Percentiles rank a stretch among this genome's conserved stretches.
Conservation (phyloP, 2,329 filamentous ascomycete genomes). For the Elsinoe ampelina region DNA sequence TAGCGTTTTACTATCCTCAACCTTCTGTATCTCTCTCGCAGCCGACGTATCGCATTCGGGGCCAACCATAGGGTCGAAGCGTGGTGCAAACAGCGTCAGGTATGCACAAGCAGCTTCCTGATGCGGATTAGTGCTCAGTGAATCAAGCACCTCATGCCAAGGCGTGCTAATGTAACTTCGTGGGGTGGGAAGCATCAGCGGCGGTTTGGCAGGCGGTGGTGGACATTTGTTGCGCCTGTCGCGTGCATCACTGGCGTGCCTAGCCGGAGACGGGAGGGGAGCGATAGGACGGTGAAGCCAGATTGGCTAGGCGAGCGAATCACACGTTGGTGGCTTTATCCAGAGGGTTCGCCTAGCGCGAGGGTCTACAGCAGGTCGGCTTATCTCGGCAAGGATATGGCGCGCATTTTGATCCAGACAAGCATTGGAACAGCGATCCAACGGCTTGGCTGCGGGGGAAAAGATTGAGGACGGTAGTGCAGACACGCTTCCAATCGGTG, state of each 20-base stretch:
- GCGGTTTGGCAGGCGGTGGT: conserved; percentile 2
- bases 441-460: not conserved
- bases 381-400: conserved; percentile 12
- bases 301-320: conserved; percentile 7
- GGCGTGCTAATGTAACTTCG: conserved; percentile 9
- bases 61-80: conserved; percentile 1
- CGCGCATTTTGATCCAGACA: conserved; percentile 7
- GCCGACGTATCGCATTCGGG: conserved; percentile 8
- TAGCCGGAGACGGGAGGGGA: not conserved
- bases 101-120: not conserved
- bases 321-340: conserved; percentile 11
- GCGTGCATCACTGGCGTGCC: conserved; percentile 1
- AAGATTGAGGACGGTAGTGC: not conserved
- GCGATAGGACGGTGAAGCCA: conserved; percentile 9
- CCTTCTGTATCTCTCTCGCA: conserved; percentile 4
- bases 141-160: conserved; percentile 8
- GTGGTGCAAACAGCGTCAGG: not conserved
- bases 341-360: conserved; percentile 8
- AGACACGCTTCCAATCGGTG: conserved; percentile 6
- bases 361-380: conserved; percentile 2
- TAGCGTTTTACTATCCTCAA: not conserved
- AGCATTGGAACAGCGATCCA: conserved; percentile 8
- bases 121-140: not conserved
- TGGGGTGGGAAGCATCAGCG: conserved; percentile 4
- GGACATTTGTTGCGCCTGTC: conserved; percentile 7